Percentiles rank a stretch among this genome's conserved stretches.
Conservation (phyloP, 2,329 filamentous ascomycete genomes). For the Penicillium sp. region DNA sequence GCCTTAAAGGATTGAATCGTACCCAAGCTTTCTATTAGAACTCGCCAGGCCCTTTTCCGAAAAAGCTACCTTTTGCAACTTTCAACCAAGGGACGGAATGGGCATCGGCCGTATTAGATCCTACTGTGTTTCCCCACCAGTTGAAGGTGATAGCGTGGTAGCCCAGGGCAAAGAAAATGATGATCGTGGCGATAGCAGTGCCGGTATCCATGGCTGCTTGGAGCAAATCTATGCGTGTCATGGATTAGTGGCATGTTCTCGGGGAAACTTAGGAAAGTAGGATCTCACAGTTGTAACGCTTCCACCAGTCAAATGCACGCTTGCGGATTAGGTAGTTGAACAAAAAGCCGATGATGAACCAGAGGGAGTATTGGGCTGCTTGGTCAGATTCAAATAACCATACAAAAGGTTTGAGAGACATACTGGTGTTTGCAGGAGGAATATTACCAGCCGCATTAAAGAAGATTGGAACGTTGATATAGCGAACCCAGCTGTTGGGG, state of each 20-base stretch:
- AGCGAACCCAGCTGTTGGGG: conserved; percentile 33
- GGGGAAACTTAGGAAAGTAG: not conserved
- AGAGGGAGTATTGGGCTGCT: conserved; percentile 29
- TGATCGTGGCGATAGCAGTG: conserved; percentile 31
- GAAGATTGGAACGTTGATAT: conserved; percentile 35
- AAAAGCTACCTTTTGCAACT: conserved; percentile 28
- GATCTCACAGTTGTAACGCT: conserved; percentile 31
- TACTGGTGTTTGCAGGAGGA: conserved; percentile 33
- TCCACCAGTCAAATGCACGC: conserved; percentile 34
- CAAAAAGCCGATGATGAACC: conserved; percentile 34
- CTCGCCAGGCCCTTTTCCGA: conserved; percentile 32
- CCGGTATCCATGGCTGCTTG: conserved; percentile 37
- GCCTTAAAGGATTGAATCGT: not conserved
- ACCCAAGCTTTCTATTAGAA: not conserved
- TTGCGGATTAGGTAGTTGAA: conserved; percentile 34
- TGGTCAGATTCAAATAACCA: not conserved
- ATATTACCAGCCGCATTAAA: conserved; percentile 36
- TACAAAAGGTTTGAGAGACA: conserved; percentile 17
- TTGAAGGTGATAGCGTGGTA: conserved; percentile 31
- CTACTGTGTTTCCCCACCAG: conserved; percentile 40
- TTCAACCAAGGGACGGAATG: conserved; percentile 35
- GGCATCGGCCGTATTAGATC: conserved; percentile 34
- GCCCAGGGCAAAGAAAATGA: conserved; percentile 36
- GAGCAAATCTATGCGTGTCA: not conserved
- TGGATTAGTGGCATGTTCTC: not conserved